Evolutionary conservation across 495 filamentous ascomycete species (phyloP).

Genomic region (Staphylotrichum longicolle): DNA sequence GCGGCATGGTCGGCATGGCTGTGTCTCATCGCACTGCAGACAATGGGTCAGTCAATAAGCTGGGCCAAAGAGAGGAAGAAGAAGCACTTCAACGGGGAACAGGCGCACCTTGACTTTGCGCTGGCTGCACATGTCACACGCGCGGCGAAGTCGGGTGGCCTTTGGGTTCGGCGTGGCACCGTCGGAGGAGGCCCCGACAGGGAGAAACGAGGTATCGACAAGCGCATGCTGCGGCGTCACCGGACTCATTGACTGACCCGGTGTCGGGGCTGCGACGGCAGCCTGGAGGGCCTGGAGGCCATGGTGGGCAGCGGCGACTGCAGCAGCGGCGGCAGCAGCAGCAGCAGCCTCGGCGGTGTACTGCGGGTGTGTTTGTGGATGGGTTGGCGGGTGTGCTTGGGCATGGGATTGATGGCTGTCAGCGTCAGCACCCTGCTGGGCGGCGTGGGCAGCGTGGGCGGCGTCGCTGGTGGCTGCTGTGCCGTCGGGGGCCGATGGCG

Average conservation of each 20-base stretch:
- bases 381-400: too few species aligned
- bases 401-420: conserved; percentile 6
- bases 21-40: conserved; percentile 72
- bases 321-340: conserved; percentile 24
- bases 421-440: conserved; percentile 5
- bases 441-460: too few species aligned
- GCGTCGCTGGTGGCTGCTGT: not conserved
- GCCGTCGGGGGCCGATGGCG: conserved; percentile 15
- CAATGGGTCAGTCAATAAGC: not conserved
- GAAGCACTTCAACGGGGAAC: too few species aligned
- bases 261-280: conserved; percentile 34
- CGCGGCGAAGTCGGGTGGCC: conserved; percentile 64
- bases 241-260: conserved; percentile 18
- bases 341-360: conserved; percentile 18
- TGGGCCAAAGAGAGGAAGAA: not conserved
- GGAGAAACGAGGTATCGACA: conserved; percentile 28
- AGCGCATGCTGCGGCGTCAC: conserved; percentile 26
- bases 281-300: conserved; percentile 47
- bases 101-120: conserved; percentile 77
- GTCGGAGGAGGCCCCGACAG: conserved; percentile 19
- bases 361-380: conserved; percentile 10
- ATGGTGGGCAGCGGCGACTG: conserved; percentile 41
- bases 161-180: conserved; percentile 18
- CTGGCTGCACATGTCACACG: conserved; percentile 81
- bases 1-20: conserved; percentile 76